Evolutionary conservation across 2,329 filamentous ascomycete genomes (phyloP), one percentile per base, ranked within the genome.

Genomic region (Phialophora chinensis): DNA sequence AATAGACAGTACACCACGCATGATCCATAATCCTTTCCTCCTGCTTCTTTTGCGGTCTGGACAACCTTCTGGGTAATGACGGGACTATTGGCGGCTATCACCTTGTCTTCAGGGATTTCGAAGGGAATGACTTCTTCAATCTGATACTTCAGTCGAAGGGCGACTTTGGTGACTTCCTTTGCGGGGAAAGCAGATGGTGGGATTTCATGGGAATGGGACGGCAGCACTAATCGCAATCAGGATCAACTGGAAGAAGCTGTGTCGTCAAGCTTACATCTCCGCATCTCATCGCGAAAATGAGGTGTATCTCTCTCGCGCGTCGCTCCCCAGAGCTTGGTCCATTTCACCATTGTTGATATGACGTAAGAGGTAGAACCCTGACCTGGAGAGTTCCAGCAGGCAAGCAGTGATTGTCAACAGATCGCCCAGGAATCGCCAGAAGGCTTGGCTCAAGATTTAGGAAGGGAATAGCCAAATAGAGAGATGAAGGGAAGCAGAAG

Each of bases 121-220:
- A 92, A 97, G 1, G 94, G 91, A 29, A 99, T 87, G 63, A 93
- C 90, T 76, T 93, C 87, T 79, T 97, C 93, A 73, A 99, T 88
- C 72, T 97, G 88, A 76, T 96, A 92, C 74, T 94, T 96, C 70
- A 99, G 84, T 65, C 93, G 91, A 17, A 99, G 86, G 29, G 93
- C 94, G 63, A 96, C 85, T 76, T 93, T 93, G 68, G 94, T 97
- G 68, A 97, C 93, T 73, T 95, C 90, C 66, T 86, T 83, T 12
- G 93, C 84, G 0, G 91, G 87, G 42, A 94, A 88, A 31, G 90
- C 88, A 11, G 91, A 88, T 50, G 87, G 71, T 25, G 76, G 66
- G 50, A 78, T 71, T 38, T 83, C 81, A 49, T 72, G 71, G 29
- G 66, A 71, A 68, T 79, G 77, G 31, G 76, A 67, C 44, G 81